Percentiles rank a stretch among this genome's conserved stretches.
These are phyloP conservation scores for Candida palmyrensis DNA, from an alignment of 805 yeast species.

Conservation along the genomic window DNA sequence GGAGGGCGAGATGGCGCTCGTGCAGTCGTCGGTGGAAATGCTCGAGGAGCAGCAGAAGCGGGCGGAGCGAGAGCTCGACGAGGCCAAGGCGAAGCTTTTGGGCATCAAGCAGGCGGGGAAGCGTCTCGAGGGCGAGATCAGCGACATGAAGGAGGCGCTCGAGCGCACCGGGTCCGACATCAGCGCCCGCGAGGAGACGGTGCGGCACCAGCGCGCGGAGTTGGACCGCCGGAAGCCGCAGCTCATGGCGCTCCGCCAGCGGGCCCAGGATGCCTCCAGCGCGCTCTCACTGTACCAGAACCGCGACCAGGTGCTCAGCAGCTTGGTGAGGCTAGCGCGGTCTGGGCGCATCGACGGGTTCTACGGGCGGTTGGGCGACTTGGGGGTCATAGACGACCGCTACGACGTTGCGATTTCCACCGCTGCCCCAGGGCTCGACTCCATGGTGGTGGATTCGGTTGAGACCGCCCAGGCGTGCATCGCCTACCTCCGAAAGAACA, in stretches of 20 bases:
- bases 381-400: conserved; percentile 84
- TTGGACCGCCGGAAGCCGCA: conserved; percentile 52
- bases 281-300: conserved; percentile 55
- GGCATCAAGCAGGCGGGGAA: conserved; percentile 45
- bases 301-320: conserved; percentile 67
- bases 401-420: conserved; percentile 94
- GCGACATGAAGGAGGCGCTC: conserved; percentile 44
- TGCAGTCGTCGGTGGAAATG: conserved; percentile 60
- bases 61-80: conserved; percentile 39
- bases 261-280: conserved; percentile 60
- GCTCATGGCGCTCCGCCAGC: conserved; percentile 52
- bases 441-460: conserved; percentile 83
- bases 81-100: conserved; percentile 39
- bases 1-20: conserved; percentile 59
- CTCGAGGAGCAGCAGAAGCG: conserved; percentile 42
- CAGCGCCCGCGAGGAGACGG: conserved; percentile 52
- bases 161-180: conserved; percentile 50
- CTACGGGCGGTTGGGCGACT: conserved; percentile 84
- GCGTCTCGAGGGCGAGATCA: conserved; percentile 42
- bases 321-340: conserved; percentile 62
- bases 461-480: conserved; percentile 60
- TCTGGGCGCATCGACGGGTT: conserved; percentile 84
- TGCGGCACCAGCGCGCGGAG: conserved; percentile 41
- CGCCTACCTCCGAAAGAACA: conserved; percentile 74
- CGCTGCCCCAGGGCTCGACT: conserved; percentile 86